Evolutionary conservation across 2,329 filamentous ascomycete species (phyloP).

Genomic region (Fusarium clavum): DNA sequence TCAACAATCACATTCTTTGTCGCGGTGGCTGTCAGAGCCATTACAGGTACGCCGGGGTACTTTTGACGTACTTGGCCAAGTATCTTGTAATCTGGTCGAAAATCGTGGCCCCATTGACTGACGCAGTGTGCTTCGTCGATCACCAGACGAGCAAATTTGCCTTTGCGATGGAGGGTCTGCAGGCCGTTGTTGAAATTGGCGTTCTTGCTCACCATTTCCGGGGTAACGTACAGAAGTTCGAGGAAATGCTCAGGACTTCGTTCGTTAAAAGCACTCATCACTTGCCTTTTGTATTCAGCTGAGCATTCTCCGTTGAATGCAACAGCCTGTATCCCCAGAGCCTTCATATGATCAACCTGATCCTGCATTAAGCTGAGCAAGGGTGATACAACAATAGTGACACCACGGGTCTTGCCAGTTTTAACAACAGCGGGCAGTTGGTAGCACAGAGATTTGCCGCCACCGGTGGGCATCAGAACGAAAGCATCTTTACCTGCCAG

Average conservation of each 20-base stretch:
- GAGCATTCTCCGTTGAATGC: conserved; percentile 83
- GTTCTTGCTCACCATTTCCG: conserved; percentile 95
- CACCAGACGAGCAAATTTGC: conserved; percentile 87
- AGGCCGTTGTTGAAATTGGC: conserved; percentile 74
- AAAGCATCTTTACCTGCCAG: conserved; percentile 89
- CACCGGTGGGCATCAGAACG: conserved; percentile 96
- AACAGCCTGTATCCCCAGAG: conserved; percentile 80
- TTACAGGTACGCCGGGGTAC: conserved; percentile 85
- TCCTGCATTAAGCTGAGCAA: conserved; percentile 97
- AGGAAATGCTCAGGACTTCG: conserved; percentile 78
- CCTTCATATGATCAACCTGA: conserved; percentile 85
- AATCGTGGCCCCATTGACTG: conserved; percentile 99
- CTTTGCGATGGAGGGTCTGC: conserved; percentile 72
- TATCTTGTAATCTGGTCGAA: conserved; percentile 93
- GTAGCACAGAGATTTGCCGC: conserved; percentile 96
- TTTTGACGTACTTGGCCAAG: conserved; percentile 78
- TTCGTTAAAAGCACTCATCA: conserved; percentile 73
- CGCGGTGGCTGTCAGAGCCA: conserved; percentile 95
- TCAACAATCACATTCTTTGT: conserved; percentile 93
- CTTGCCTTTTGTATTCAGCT: conserved; percentile 69
- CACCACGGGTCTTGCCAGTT: conserved; percentile 82
- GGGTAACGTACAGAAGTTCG: conserved; percentile 93
- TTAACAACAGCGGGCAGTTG: conserved; percentile 89
- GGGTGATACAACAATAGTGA: conserved; percentile 95
- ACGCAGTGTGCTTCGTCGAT: conserved; percentile 99